These are phyloP conservation scores for Tulasnella sp. DNA, from an alignment of 768 basidiomycete species.

Conservation along the genomic window DNA sequence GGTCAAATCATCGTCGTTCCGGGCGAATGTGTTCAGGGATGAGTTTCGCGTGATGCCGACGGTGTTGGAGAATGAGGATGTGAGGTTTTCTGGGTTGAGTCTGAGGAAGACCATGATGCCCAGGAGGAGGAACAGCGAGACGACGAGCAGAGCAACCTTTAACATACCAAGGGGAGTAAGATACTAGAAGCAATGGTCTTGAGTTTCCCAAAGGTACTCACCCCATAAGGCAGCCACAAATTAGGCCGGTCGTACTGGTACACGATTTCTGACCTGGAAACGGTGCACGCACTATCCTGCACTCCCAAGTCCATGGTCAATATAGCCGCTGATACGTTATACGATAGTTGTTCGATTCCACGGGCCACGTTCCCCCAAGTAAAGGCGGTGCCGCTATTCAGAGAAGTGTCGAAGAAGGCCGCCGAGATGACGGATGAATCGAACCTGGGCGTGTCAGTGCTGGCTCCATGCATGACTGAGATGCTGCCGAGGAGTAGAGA, in stretches of 20 bases:
- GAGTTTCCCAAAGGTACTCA: background rate
- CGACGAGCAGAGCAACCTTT: background rate
- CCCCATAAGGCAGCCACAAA: background rate
- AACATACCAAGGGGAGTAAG: background rate
- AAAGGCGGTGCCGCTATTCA: background rate
- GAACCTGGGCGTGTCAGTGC: background rate
- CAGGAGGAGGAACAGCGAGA: background rate
- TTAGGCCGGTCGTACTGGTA: background rate
- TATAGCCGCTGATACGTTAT: background rate
- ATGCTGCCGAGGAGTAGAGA: background rate
- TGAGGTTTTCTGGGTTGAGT: background rate
- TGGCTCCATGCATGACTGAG: background rate
- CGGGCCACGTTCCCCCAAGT: background rate
- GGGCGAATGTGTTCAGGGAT: background rate
- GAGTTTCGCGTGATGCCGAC: background rate
- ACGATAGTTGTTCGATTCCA: background rate
- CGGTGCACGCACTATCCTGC: background rate
- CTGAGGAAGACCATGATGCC: background rate
- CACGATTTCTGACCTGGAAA: background rate
- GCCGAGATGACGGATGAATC: background rate
- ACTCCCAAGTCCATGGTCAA: background rate
- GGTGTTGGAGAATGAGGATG: background rate
- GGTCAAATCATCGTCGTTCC: background rate
- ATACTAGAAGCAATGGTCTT: background rate
- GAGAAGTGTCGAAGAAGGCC: background rate